These are phyloP conservation scores for Odonthalia washingtoniensis DNA, from an alignment of 31 red algal species.

Conservation along the genomic window DNA sequence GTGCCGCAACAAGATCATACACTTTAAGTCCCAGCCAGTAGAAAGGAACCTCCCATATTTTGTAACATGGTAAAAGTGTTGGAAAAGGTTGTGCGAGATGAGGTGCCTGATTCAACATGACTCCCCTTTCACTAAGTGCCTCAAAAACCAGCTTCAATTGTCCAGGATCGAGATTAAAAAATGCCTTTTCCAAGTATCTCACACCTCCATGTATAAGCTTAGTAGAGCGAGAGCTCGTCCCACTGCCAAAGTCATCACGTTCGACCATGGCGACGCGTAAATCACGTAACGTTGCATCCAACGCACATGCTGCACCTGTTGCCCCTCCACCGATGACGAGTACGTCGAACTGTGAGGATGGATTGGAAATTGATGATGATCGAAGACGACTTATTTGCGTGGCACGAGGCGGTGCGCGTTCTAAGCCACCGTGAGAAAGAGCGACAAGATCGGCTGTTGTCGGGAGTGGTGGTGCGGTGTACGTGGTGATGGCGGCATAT, in stretches of 20 bases:
- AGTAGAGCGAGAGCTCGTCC: constrained; percentile 81
- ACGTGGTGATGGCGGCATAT: constrained; percentile 47
- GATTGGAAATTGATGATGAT: constrained; percentile 41
- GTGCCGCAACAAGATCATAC: constrained; percentile 83
- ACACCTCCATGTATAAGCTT: constrained; percentile 97
- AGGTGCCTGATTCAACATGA: constrained; percentile 96
- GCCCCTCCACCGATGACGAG: constrained; percentile 95
- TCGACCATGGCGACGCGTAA: constrained; percentile 92
- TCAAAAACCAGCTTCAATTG: constrained; percentile 94
- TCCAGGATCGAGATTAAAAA: constrained; percentile 89
- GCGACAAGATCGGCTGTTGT: constrained; percentile 68
- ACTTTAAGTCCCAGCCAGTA: constrained; percentile 92
- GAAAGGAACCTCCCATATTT: constrained; percentile 93
- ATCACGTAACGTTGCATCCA: constrained; percentile 89
- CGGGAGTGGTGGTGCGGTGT: constrained; percentile 54
- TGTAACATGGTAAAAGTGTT: constrained; percentile 90
- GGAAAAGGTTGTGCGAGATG: constrained; percentile 89
- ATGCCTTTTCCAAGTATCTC: constrained; percentile 95
- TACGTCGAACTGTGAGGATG: constrained; percentile 70
- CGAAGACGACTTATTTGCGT: constrained; percentile 51
- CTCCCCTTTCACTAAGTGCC: constrained; percentile 88
- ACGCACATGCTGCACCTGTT: constrained; percentile 82
- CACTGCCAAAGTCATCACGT: constrained; percentile 92
- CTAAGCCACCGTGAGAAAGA: constrained; percentile 52
- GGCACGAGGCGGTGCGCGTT: constrained; percentile 54